Evolutionary conservation across 257 asterid species (phyloP).

Genomic region (Capsicum pubescens): DNA sequence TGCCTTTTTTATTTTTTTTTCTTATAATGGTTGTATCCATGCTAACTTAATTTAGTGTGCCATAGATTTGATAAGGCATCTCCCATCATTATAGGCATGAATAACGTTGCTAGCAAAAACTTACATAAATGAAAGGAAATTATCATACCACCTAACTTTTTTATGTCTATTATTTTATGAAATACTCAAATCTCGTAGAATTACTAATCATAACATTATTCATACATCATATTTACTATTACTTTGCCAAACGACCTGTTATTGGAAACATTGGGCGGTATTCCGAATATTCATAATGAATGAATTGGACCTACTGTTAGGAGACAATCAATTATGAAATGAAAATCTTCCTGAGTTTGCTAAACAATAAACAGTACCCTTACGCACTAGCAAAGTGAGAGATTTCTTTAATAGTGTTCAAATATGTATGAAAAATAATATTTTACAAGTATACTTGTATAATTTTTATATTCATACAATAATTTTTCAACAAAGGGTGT

Average conservation of each 20-base stretch:
- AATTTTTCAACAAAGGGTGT: too few relatives aligned
- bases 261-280: not conserved
- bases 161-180: not conserved
- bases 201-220: too few relatives aligned
- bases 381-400: too few relatives aligned
- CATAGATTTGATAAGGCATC: not conserved
- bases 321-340: not conserved
- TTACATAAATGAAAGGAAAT: not conserved
- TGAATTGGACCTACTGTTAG: not conserved
- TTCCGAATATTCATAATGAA: not conserved
- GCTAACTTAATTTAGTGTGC: not conserved
- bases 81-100: not conserved
- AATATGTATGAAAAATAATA: too few relatives aligned
- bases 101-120: not conserved
- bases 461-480: too few relatives aligned
- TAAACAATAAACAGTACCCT: not conserved
- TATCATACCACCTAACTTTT: not conserved
- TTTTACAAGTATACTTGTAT: too few relatives aligned
- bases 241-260: too few relatives aligned
- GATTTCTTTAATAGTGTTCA: too few relatives aligned
- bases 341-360: not conserved
- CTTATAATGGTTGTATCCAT: not conserved
- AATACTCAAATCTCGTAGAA: too few relatives aligned
- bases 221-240: too few relatives aligned
- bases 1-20: too few relatives aligned